These are phyloP conservation scores for Allium cepa DNA, from an alignment of 106 monocot genomes.

Conservation along the genomic window DNA sequence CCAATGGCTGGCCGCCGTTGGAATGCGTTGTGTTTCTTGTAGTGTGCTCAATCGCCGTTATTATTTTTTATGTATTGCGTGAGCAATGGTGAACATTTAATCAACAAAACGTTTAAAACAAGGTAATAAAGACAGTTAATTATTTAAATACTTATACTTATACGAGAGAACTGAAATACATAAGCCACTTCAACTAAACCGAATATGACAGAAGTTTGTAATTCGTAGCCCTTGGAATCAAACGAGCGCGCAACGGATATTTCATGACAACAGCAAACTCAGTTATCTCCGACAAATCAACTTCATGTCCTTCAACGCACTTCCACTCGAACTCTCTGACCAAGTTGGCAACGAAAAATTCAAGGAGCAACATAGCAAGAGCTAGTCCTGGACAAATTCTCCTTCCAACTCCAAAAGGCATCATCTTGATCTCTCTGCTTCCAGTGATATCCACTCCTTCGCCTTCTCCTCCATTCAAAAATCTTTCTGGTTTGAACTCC, in stretches of 20 bases:
- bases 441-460: conserved; percentile 14
- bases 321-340: conserved; percentile 13
- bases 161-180: no score
- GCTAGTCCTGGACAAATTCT: conserved; percentile 17
- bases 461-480: conserved; percentile 7
- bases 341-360: conserved; percentile 13
- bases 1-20: no score
- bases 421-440: conserved; percentile 28
- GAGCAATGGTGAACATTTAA: no score
- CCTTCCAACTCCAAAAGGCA: conserved; percentile 17
- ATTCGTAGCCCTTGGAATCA: neutral
- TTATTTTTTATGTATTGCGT: no score
- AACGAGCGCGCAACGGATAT: conserved; percentile 11
- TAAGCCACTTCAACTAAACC: no score
- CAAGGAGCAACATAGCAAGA: conserved; percentile 10
- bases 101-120: no score
- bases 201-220: no score
- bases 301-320: conserved; percentile 8
- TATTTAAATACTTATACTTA: no score
- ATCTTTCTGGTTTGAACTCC: conserved; percentile 33
- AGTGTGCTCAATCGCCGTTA: no score
- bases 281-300: conserved; percentile 10
- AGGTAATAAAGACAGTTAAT: no score
- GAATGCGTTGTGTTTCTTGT: no score
- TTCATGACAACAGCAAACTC: conserved; percentile 14